Evolutionary conservation across 371 early-diverging fungal species (phyloP).

Genomic region (Cokeromyces recurvatus): DNA sequence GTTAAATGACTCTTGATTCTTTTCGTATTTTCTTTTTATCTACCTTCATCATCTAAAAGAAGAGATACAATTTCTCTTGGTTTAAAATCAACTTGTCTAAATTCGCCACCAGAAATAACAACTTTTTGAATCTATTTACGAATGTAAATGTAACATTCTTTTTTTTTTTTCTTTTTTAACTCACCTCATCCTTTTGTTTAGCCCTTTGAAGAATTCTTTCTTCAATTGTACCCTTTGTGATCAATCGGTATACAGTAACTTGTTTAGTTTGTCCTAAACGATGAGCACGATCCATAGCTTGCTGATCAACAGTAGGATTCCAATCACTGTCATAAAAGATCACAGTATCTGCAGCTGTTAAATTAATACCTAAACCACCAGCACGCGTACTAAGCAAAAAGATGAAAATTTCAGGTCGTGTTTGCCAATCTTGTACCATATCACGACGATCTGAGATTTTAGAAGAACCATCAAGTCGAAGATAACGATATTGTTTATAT

Average conservation of each 20-base stretch:
- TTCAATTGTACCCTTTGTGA: slow-evolving; percentile 91
- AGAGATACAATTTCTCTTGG: slow-evolving; percentile 86
- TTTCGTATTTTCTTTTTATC: not conserved
- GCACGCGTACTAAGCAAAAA: slow-evolving; percentile 98
- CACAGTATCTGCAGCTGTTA: slow-evolving; percentile 99
- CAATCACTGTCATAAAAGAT: slow-evolving; percentile 99
- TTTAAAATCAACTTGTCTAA: slow-evolving; percentile 76
- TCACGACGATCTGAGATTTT: slow-evolving; percentile 90
- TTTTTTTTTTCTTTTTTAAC: no score
- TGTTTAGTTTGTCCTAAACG: slow-evolving; percentile 96
- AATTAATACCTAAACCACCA: slow-evolving; percentile 98
- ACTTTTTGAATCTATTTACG: slow-evolving; percentile 81
- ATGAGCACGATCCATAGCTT: slow-evolving; percentile 98
- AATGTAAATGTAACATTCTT: no score
- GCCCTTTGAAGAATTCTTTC: slow-evolving; percentile 89
- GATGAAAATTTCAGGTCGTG: slow-evolving; percentile 87
- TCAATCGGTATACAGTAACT: slow-evolving; percentile 92
- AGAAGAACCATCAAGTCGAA: slow-evolving; percentile 95
- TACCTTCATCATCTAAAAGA: slow-evolving; percentile 75
- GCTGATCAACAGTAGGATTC: slow-evolving; percentile 98
- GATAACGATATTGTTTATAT: slow-evolving; percentile 85
- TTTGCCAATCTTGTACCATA: slow-evolving; percentile 93
- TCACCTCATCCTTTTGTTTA: slow-evolving; percentile 85
- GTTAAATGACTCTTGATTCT: no score
- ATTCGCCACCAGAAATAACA: slow-evolving; percentile 94